Conservation (phyloP, 2,329 filamentous ascomycete genomes). For the Fusarium nodosum region DNA sequence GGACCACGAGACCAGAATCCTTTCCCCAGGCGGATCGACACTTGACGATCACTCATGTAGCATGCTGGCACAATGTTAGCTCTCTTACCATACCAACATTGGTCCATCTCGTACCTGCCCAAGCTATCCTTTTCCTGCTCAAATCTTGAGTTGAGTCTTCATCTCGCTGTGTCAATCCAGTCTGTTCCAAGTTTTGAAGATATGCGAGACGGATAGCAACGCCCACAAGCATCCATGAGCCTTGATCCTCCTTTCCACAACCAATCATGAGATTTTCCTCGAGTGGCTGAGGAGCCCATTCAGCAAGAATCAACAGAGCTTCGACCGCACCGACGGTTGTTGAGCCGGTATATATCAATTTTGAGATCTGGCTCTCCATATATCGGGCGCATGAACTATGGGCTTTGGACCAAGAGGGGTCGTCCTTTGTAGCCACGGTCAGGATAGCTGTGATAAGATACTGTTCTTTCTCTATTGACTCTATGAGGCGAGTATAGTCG, state of each 20-base stretch:
- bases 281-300: conserved; percentile 78
- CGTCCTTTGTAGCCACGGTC: conserved; percentile 78
- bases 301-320: conserved; percentile 76
- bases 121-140: conserved; percentile 74
- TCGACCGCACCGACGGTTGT: conserved; percentile 79
- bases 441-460: conserved; percentile 78
- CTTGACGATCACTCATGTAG: conserved; percentile 76
- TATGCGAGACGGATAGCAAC: conserved; percentile 78
- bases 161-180: conserved; percentile 72
- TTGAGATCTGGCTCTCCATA: conserved; percentile 77
- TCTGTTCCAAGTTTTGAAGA: conserved; percentile 77
- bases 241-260: conserved; percentile 79
- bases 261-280: conserved; percentile 74
- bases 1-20: conserved; percentile 82
- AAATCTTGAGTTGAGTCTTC: conserved; percentile 71
- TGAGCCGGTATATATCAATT: conserved; percentile 74
- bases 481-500: conserved; percentile 63
- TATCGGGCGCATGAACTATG: conserved; percentile 76
- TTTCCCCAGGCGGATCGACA: conserved; percentile 78
- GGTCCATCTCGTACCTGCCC: conserved; percentile 64
- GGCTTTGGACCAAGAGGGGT: conserved; percentile 72
- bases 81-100: not conserved
- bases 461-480: conserved; percentile 71
- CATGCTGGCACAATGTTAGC: conserved; percentile 58
- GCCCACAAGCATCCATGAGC: conserved; percentile 83